Conservation (phyloP, 1,139 yeast genomes). For the Entelexis sorbosivorans region DNA sequence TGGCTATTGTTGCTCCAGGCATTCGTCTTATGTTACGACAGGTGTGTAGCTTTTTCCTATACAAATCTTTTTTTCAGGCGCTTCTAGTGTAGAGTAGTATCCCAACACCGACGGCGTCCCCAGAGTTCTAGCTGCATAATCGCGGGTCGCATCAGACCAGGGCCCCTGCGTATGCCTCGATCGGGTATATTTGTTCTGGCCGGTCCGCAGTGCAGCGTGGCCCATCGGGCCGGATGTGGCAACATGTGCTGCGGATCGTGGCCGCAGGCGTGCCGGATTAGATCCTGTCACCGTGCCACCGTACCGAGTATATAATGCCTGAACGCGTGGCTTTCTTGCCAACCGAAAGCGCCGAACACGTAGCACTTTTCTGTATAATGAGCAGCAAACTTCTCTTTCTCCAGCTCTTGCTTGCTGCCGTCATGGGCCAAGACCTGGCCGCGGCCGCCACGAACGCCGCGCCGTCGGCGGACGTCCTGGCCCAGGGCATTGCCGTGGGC, state of each 20-base stretch:
- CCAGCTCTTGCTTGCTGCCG: neutral
- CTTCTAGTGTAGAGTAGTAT: too few relatives aligned
- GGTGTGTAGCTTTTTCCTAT: too few relatives aligned
- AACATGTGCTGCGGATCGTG: neutral
- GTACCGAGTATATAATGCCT: neutral
- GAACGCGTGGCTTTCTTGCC: neutral
- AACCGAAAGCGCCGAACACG: neutral
- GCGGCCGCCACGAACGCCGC: neutral
- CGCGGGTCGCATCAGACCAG: neutral
- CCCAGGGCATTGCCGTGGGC: constrained; percentile 1
- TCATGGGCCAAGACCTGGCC: constrained; percentile 1
- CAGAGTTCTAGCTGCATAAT: neutral
- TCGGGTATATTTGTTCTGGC: neutral
- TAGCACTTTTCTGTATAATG: neutral
- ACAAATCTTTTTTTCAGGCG: too few relatives aligned
- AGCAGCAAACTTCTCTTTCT: neutral
- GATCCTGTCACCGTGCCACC: neutral
- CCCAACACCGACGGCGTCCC: too few relatives aligned
- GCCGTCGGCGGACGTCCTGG: neutral
- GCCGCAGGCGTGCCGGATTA: neutral
- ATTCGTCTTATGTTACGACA: too few relatives aligned
- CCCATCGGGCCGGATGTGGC: neutral
- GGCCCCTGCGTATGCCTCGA: neutral
- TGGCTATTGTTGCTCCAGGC: too few relatives aligned
- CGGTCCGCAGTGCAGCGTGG: neutral